Percentiles rank a stretch among this genome's conserved stretches.
Evolutionary conservation across 192 early-diverging fungal genomes (phyloP).

Genomic region (Coemansia biformis): DNA sequence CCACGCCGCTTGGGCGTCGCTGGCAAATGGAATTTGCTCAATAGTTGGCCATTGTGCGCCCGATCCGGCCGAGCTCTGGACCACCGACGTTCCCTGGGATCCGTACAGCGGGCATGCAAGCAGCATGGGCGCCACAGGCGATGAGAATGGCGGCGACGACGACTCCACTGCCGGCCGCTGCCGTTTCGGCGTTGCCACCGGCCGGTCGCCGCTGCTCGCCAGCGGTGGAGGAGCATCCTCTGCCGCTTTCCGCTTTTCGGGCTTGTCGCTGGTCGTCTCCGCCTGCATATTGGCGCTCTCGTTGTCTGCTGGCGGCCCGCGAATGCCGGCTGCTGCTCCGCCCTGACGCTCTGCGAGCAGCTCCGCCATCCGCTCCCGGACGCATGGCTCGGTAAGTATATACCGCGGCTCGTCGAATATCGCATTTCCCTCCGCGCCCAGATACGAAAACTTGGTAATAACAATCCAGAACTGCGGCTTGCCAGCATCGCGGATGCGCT

Average conservation of each 20-base stretch:
- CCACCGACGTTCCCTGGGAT: not conserved
- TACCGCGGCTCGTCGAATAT: constrained; percentile 23
- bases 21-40: constrained; percentile 19
- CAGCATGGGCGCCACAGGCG: not conserved
- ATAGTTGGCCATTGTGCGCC: constrained; percentile 2
- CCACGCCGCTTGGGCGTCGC: constrained; percentile 20
- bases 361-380: constrained; percentile 2
- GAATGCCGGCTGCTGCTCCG: too few species aligned
- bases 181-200: not conserved
- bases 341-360: too few species aligned
- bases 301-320: too few species aligned
- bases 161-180: not conserved
- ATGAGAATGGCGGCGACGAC: not conserved
- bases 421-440: constrained; percentile 32
- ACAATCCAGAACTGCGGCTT: constrained; percentile 38
- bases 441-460: constrained; percentile 22
- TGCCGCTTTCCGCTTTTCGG: not conserved
- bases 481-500: constrained; percentile 3
- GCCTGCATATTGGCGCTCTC: too few species aligned
- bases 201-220: not conserved
- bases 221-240: not conserved
- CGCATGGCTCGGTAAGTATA: constrained; percentile 7
- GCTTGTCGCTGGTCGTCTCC: too few species aligned
- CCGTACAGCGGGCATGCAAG: not conserved
- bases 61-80: constrained; percentile 1